Percentiles rank a stretch among this genome's conserved stretches.
Evolutionary conservation across 2,329 filamentous ascomycete genomes (phyloP).

Genomic region (Malbranchea zuffiana): DNA sequence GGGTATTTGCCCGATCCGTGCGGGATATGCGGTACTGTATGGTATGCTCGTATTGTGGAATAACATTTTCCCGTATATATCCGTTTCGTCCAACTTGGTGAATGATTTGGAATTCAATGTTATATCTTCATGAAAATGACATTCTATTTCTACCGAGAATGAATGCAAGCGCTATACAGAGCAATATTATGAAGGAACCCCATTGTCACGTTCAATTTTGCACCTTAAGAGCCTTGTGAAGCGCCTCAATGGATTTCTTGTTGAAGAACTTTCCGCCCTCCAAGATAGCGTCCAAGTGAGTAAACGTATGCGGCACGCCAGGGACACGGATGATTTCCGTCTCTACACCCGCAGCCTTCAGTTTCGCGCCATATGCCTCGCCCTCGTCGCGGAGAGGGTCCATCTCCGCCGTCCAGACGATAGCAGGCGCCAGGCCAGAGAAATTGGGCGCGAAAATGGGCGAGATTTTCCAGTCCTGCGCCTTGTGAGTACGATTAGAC

Average conservation of each 20-base stretch:
- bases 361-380: slow-evolving; percentile 29
- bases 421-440: slow-evolving; percentile 27
- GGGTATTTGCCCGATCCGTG: too few species aligned
- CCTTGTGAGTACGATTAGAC: slow-evolving; percentile 11
- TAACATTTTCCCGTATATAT: too few species aligned
- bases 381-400: slow-evolving; percentile 35
- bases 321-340: slow-evolving; percentile 24
- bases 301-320: slow-evolving; percentile 28
- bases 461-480: slow-evolving; percentile 34
- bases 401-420: slow-evolving; percentile 33
- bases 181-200: too few species aligned
- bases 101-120: too few species aligned
- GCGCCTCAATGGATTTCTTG: slow-evolving; percentile 20
- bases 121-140: too few species aligned
- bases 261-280: slow-evolving; percentile 22
- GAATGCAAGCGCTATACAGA: too few species aligned
- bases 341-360: slow-evolving; percentile 26
- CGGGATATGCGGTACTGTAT: too few species aligned
- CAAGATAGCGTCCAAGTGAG: slow-evolving; percentile 24
- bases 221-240: slow-evolving; percentile 22
- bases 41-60: too few species aligned
- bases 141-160: too few species aligned
- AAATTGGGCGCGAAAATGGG: slow-evolving; percentile 31
- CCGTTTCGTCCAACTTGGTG: too few species aligned
- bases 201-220: too few species aligned